Base-by-base conservation (phyloP, 257 asterid species). In the Nicotiana sylvestris region DNA sequence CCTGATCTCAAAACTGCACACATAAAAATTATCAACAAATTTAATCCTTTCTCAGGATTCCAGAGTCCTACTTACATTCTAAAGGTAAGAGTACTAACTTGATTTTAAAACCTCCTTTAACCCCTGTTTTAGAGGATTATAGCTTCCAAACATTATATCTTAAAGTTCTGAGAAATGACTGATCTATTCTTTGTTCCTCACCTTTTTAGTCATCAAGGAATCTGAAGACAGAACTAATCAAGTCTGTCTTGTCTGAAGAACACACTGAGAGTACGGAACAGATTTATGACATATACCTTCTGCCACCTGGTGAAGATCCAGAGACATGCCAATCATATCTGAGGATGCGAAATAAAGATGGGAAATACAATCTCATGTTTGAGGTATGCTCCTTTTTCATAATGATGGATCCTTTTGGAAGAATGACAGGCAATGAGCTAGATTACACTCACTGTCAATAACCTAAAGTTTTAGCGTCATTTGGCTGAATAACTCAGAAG, bases 271-370 rank as follows among this genome's bases (percentile, higher is more conserved):
- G 90, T 76, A 89, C 84, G 2, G 99, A 96, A 87, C 92, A 91
- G 85, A 94, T 94, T 46, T 94, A 94, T 80, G 99, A 96, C 88
- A 96, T 96, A 66, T 96, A 89, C 88, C 99, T 96, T 88, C 88
- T 96, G 72, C 99, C 99, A 51, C 99, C 99, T 62, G 99, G 99
- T 67, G 99, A 96, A 87, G 99, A 96, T 90, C 93, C 99, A 49
- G 98, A 96, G 87, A 90, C 97, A 39, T 96, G 99, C 86, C 98
- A 94, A 87, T 96, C 99, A 68, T 96, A 96, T 88, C 88, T 96
- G 84, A 92, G 99, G 91, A 96, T 96, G 99, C 93, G 99, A 53
- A 96, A 96, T 85, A 94, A 89, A 88, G 99, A 96, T 72, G 99
- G 99, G 66, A 96, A 93, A 86, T 96, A 96, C 92, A 96, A 94